phyloP scores from a whole-genome alignment of 305 asterid genomes.

The Withania somnifera region DNA sequence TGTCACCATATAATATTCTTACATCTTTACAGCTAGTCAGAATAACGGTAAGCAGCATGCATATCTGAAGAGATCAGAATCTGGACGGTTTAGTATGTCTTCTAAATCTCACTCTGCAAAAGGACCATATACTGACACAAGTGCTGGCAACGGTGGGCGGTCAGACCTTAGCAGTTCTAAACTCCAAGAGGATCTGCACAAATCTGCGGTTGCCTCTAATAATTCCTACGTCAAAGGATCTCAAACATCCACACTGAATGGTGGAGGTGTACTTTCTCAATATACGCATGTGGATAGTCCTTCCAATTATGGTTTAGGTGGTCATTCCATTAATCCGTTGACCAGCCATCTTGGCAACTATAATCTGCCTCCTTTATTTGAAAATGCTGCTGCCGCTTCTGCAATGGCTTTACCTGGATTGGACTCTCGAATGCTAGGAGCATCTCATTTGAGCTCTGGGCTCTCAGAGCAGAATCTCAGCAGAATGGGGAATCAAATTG shows the following conservation, averaged over 20 bases:
- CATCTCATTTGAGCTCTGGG: slow-evolving; percentile 39
- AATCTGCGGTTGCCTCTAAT: slow-evolving; percentile 29
- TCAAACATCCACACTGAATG: slow-evolving; percentile 34
- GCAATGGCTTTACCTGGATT: slow-evolving; percentile 61
- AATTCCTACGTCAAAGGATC: slow-evolving; percentile 46
- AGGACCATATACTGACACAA: slow-evolving; percentile 24
- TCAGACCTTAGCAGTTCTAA: slow-evolving; percentile 28
- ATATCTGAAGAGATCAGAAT: slow-evolving; percentile 39
- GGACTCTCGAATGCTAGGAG: slow-evolving; percentile 54
- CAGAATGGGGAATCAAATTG: slow-evolving; percentile 16
- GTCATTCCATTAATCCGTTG: slow-evolving; percentile 59
- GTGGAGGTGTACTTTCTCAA: slow-evolving; percentile 38
- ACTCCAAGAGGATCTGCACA: slow-evolving; percentile 38
- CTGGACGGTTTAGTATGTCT: slow-evolving; percentile 25
- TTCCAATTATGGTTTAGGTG: slow-evolving; percentile 41
- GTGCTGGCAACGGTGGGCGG: slow-evolving; percentile 27
- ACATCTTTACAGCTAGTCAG: slow-evolving; percentile 48
- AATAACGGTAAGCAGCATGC: slow-evolving; percentile 45
- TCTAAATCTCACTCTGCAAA: slow-evolving; percentile 23
- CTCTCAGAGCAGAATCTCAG: slow-evolving; percentile 36
- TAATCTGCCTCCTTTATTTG: slow-evolving; percentile 70
- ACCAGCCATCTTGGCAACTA: slow-evolving; percentile 50
- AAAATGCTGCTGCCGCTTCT: slow-evolving; percentile 78
- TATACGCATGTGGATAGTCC: slow-evolving; percentile 56
- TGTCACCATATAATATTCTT: slow-evolving; percentile 32